Conservation (phyloP, 1,284 basidiomycete genomes). For the Microbotryum violaceum region DNA sequence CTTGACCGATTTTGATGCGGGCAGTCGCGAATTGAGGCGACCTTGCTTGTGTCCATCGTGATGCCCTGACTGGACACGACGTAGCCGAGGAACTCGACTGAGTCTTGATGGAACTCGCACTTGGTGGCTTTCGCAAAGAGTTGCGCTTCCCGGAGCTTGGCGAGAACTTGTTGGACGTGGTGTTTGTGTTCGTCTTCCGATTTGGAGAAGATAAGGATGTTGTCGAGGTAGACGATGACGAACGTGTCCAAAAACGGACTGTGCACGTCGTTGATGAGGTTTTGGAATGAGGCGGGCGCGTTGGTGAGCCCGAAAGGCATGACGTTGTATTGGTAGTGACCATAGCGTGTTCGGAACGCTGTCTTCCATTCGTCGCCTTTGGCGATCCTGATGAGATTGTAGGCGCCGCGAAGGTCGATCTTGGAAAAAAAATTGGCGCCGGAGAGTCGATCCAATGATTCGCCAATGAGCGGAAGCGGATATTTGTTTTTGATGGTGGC, state of each 20-base stretch:
- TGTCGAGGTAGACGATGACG: slow-evolving; percentile 39
- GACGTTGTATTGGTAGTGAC: slow-evolving; percentile 43
- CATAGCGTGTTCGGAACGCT: slow-evolving; percentile 41
- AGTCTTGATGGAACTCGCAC: slow-evolving; percentile 12
- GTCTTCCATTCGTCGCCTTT: slow-evolving; percentile 41
- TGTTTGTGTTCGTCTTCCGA: slow-evolving; percentile 41
- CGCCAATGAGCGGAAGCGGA: slow-evolving; percentile 42
- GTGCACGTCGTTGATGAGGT: slow-evolving; percentile 38
- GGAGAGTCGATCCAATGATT: slow-evolving; percentile 41
- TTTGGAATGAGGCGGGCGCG: slow-evolving; percentile 42
- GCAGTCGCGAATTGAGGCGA: slow-evolving; percentile 39
- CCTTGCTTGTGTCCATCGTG: slow-evolving; percentile 45
- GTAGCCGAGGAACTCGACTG: slow-evolving; percentile 46
- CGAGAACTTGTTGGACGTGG: slow-evolving; percentile 42
- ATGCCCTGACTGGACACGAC: slow-evolving; percentile 40
- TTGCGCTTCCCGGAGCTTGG: slow-evolving; percentile 32
- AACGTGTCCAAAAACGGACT: slow-evolving; percentile 34
- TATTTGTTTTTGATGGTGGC: slow-evolving; percentile 43
- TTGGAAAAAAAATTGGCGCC: slow-evolving; percentile 40
- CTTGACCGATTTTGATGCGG: slow-evolving; percentile 18
- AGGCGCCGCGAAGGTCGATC: slow-evolving; percentile 38
- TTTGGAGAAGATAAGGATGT: slow-evolving; percentile 44
- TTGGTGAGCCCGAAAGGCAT: slow-evolving; percentile 46
- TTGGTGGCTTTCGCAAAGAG: slow-evolving; percentile 15
- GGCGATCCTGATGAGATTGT: slow-evolving; percentile 37